Conservation (phyloP, 768 basidiomycete genomes). For the Leccinum longicurvipes region DNA sequence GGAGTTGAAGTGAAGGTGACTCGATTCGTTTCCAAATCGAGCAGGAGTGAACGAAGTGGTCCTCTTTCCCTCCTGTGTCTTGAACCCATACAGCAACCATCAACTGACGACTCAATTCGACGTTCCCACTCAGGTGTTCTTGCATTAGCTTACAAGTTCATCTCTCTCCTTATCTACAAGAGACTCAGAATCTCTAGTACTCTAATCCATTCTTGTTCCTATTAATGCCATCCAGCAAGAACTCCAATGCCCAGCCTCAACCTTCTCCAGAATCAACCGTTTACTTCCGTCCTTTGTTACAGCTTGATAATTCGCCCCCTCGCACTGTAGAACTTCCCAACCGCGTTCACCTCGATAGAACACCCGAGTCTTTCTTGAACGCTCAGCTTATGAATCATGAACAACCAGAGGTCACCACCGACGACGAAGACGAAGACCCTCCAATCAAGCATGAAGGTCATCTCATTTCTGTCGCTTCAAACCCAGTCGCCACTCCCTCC, state of each 20-base stretch:
- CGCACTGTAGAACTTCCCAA: slow-evolving; percentile 14
- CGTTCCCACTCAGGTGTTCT: slow-evolving; percentile 20
- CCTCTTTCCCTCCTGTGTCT: slow-evolving; percentile 25
- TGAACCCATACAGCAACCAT: slow-evolving; percentile 18
- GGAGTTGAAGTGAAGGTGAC: slow-evolving; percentile 14
- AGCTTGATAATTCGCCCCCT: slow-evolving; percentile 30
- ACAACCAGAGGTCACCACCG: slow-evolving; percentile 6
- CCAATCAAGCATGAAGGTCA: slow-evolving; percentile 29
- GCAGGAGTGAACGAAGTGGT: background rate
- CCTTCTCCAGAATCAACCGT: slow-evolving; percentile 16
- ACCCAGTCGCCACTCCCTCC: slow-evolving; percentile 7
- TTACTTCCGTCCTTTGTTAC: slow-evolving; percentile 30
- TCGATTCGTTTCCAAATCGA: slow-evolving; percentile 16
- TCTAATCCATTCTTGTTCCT: slow-evolving; percentile 12
- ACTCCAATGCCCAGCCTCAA: slow-evolving; percentile 23
- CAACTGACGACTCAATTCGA: slow-evolving; percentile 5
- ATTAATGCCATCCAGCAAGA: slow-evolving; percentile 32
- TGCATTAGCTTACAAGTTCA: slow-evolving; percentile 34
- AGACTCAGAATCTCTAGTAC: slow-evolving; percentile 12
- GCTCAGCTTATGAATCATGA: slow-evolving; percentile 10
- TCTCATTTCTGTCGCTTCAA: slow-evolving; percentile 14
- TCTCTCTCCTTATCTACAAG: slow-evolving; percentile 19
- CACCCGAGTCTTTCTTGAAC: slow-evolving; percentile 6
- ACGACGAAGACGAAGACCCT: slow-evolving; percentile 21
- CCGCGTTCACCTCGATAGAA: slow-evolving; percentile 7